Evolutionary conservation across 306 rosid species (phyloP), one percentile per base, ranked within the genome.

Genomic region (Cicer chorassanicum): DNA sequence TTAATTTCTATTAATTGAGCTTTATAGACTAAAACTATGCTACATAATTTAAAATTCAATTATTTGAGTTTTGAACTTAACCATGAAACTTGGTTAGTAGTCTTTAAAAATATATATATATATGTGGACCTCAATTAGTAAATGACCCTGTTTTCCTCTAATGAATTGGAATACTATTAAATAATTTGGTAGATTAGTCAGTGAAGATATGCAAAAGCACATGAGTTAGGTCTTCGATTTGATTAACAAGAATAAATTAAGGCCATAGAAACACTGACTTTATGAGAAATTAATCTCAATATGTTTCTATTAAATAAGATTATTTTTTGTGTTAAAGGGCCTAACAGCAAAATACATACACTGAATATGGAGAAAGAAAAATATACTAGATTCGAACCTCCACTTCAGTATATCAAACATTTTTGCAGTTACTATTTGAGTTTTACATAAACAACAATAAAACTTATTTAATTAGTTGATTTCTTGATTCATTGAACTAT

Each of bases 141-240:
- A 61, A 69, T 18, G 36, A 44, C 12, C 18, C 19, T 55, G 39
- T 16, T 63, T 70, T 46, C 13, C 36, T 12, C 24, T 39, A 55
- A 34, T 40, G 38, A 66, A 75, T 14, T 24, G 14, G 24, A 24
- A 24, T 29, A 40, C 6, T 65, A n/a, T 49, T 49, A 9, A 71
- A 43, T 44, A 46, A 40, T 53, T 68, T 43, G 57, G 70, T 36
- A 46, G 63, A 45, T 77, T 79, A 65, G 82, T 69, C 80, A 48
- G 66, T 70, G 69, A 74, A 36, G 41, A n/a, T 73, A 46, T 14
- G 13, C 54, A 65, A 41, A 53, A 64, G 6, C 29, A 15, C 44
- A 49, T 42, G 65, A 62, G 76, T 82, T 56, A 82, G 81, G 82
- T 64, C 84, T 75, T 83, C 81, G 82, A 81, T 84, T 68, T 65